Evolutionary conservation across 2,329 filamentous ascomycete species (phyloP).

Genomic region (Trichoderma endophyticum): DNA sequence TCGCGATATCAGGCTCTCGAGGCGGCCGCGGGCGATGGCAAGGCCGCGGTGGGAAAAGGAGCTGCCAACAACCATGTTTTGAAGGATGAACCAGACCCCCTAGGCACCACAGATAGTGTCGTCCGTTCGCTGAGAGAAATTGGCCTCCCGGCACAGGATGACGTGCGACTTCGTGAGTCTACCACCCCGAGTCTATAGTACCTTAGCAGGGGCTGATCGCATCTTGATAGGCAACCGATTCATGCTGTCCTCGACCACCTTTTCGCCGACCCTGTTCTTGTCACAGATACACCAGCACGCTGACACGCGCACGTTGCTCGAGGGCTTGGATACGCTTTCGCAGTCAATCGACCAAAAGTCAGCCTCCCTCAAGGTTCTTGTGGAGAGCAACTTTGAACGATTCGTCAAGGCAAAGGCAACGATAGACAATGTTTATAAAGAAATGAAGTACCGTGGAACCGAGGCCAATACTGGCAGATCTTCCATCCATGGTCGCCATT

Average conservation of each 20-base stretch:
- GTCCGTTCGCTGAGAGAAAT: slow-evolving; percentile 72
- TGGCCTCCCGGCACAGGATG: slow-evolving; percentile 80
- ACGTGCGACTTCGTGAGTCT: slow-evolving; percentile 67
- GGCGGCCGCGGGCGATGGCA: slow-evolving; percentile 66
- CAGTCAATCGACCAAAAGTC: slow-evolving; percentile 97
- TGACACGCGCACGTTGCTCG: slow-evolving; percentile 75
- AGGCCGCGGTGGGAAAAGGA: slow-evolving; percentile 63
- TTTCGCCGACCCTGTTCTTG: slow-evolving; percentile 87
- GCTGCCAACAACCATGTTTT: slow-evolving; percentile 71
- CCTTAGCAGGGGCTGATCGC: slow-evolving; percentile 20
- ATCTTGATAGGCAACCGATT: slow-evolving; percentile 72
- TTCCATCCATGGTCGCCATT: slow-evolving; percentile 58
- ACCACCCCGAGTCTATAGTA: not conserved
- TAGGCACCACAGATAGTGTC: slow-evolving; percentile 86
- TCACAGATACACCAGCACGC: slow-evolving; percentile 86
- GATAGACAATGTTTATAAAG: slow-evolving; percentile 97
- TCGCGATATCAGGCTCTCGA: slow-evolving; percentile 85
- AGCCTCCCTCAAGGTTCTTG: slow-evolving; percentile 89
- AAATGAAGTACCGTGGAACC: slow-evolving; percentile 77
- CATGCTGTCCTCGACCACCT: slow-evolving; percentile 90
- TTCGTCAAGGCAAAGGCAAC: slow-evolving; percentile 97
- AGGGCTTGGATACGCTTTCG: slow-evolving; percentile 81
- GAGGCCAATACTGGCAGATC: slow-evolving; percentile 45
- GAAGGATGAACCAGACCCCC: slow-evolving; percentile 86
- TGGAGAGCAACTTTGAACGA: slow-evolving; percentile 96